These are phyloP conservation scores for Quercus mongolica DNA, from an alignment of 306 rosid species.

Conservation along the genomic window DNA sequence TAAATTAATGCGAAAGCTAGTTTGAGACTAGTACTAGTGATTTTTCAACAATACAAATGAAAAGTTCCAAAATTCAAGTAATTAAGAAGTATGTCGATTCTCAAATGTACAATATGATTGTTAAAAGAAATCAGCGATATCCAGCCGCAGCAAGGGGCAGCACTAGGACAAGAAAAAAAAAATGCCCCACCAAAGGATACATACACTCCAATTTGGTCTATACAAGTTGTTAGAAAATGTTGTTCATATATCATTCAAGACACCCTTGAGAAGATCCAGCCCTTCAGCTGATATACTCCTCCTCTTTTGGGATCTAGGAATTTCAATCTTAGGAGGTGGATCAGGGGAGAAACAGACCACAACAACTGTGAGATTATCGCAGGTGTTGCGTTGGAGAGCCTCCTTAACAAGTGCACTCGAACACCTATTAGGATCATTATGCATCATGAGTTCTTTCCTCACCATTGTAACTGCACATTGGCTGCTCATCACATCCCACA, in stretches of 20 bases:
- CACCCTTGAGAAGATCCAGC: slow-evolving; percentile 68
- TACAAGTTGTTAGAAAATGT: slow-evolving; percentile 17
- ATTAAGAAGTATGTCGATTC: background rate
- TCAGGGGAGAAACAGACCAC: slow-evolving; percentile 61
- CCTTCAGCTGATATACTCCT: slow-evolving; percentile 79
- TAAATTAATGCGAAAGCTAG: background rate
- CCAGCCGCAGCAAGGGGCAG: background rate
- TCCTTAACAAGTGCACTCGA: slow-evolving; percentile 54
- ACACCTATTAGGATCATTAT: slow-evolving; percentile 50
- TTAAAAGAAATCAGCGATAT: slow-evolving; percentile 24
- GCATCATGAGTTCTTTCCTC: slow-evolving; percentile 58
- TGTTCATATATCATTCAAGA: slow-evolving; percentile 42
- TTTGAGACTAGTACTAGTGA: background rate
- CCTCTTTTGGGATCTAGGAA: slow-evolving; percentile 54
- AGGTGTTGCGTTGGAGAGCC: slow-evolving; percentile 63
- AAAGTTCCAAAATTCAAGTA: slow-evolving; percentile 15
- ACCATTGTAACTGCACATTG: slow-evolving; percentile 78
- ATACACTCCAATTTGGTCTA: slow-evolving; percentile 23
- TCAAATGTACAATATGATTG: slow-evolving; percentile 9
- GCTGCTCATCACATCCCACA: slow-evolving; percentile 85
- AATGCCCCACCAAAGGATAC: slow-evolving; percentile 17
- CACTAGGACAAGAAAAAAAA: slow-evolving; percentile 24
- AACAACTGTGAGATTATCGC: slow-evolving; percentile 61
- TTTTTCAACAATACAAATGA: background rate
- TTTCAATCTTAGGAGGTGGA: slow-evolving; percentile 59